Evolutionary conservation across 768 basidiomycete species (phyloP).

Genomic region (Pleurotus citrinopileatus): DNA sequence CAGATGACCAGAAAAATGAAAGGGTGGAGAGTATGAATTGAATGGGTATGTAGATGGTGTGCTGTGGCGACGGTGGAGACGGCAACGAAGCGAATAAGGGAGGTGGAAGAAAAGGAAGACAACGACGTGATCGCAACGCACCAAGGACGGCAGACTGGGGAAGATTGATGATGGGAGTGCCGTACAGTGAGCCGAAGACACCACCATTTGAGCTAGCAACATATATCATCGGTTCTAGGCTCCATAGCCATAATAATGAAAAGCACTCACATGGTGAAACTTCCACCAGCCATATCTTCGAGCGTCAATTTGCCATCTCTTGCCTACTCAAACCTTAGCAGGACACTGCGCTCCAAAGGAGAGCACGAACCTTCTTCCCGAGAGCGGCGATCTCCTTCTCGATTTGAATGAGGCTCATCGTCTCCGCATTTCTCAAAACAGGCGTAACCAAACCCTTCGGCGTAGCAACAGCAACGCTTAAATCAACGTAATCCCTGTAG

Average conservation of each 20-base stretch:
- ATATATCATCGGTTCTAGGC: conserved; percentile 9
- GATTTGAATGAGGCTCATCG: conserved; percentile 83
- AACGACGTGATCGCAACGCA: conserved; percentile 21
- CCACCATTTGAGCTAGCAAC: conserved; percentile 99
- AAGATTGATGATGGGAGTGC: conserved; percentile 98
- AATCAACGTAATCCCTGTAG: conserved; percentile 88
- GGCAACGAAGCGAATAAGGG: too few species aligned
- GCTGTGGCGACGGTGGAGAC: too few species aligned
- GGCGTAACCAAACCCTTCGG: conserved; percentile 98
- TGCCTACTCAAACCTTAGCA: conserved; percentile 44
- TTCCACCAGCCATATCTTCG: conserved; percentile 97
- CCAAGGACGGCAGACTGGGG: conserved; percentile 94
- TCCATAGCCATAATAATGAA: not conserved
- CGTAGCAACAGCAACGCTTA: conserved; percentile 95
- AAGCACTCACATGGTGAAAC: conserved; percentile 91
- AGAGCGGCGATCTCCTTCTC: conserved; percentile 90
- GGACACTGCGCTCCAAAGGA: conserved; percentile 3
- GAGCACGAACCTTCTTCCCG: conserved; percentile 73
- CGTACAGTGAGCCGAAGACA: conserved; percentile 95
- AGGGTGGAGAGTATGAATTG: too few species aligned
- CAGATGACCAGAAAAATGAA: not conserved
- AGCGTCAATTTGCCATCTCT: conserved; percentile 91
- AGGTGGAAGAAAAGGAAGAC: not conserved
- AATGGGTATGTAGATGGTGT: too few species aligned
- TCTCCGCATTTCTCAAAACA: conserved; percentile 88